Percentiles rank a stretch among this genome's conserved stretches.
These are phyloP conservation scores for Botrytis deweyae DNA, from an alignment of 2,329 filamentous ascomycete species.

Conservation along the genomic window DNA sequence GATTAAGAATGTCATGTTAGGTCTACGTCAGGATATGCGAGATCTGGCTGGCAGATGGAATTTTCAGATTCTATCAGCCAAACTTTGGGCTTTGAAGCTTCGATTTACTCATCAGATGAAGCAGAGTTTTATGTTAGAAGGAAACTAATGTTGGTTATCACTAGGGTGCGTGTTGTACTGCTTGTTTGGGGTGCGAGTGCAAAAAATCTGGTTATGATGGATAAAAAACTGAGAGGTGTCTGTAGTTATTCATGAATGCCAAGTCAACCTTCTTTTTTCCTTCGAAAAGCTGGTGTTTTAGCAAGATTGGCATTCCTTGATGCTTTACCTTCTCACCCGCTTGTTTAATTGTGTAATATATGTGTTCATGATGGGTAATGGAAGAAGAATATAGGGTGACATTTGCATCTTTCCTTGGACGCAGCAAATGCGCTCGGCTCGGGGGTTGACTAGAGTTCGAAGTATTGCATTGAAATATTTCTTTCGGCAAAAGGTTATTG, in stretches of 20 bases:
- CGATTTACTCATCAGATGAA: too few relatives aligned
- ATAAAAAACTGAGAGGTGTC: fast-evolving
- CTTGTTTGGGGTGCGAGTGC: too few relatives aligned
- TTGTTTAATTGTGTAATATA: background rate
- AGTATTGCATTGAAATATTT: background rate
- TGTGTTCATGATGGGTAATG: background rate
- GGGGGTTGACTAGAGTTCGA: background rate
- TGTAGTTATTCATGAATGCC: background rate
- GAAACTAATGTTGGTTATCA: too few relatives aligned
- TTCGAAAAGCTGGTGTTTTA: background rate
- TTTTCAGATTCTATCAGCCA: too few relatives aligned
- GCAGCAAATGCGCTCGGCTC: background rate
- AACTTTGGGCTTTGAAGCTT: too few relatives aligned
- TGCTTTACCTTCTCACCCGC: too few relatives aligned
- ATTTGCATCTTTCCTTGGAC: fast-evolving
- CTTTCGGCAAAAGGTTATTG: background rate
- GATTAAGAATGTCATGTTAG: too few relatives aligned
- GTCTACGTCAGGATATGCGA: too few relatives aligned
- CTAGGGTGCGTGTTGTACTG: too few relatives aligned
- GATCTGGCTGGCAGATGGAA: too few relatives aligned
- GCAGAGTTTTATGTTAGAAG: too few relatives aligned
- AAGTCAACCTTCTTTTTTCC: background rate
- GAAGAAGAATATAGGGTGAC: background rate
- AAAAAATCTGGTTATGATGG: background rate
- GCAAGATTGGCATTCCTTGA: background rate